Evolutionary conservation across 192 early-diverging fungal species (phyloP), one percentile per base, ranked within the genome.

Genomic region (Entomortierella lignicola): DNA sequence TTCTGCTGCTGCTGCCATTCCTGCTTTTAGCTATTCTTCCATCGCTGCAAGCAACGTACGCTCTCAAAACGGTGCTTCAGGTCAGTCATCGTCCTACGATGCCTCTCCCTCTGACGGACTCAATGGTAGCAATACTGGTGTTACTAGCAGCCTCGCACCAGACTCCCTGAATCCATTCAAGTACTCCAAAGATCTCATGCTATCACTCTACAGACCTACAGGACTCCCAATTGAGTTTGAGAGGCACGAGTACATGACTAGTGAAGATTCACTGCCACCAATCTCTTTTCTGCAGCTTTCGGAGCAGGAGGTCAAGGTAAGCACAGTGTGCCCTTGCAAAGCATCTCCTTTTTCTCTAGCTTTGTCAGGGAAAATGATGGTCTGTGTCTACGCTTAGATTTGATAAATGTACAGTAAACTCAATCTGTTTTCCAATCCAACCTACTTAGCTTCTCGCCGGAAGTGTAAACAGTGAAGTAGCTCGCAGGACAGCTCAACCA

Each of bases 151-250:
- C 60, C 30, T 61, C 25, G 41, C 58, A 55, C 30, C 72, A 12
- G 85, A 74, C 7, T 75, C 75, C 6, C 41, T 86, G 23, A 86
- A 86, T 32, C 81, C 88, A 17, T 90, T 87, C 69, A 89, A 86
- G 83, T 94, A 92, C 80, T 89, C 91, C 17, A 91, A 90, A 55
- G 93, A 93, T 42, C 83, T 85, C 42, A 93, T 94, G 91, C 81
- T 94, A 13, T 87, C 86, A 20, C 77, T 94, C 42, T 94, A 89
- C 80, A 89, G 83, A 32, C 86, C 90, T 4, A 83, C 82, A 21
- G 86, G 84, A 31, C 56, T 90, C 25, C 81, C 89, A 27, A 73
- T 87, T 25, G 87, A 87, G 44, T 92, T 94, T 75, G 89, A 91
- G 44, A 72, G 82, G 37, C 88, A 89, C 60, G 89, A 90, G 65